phyloP scores from a whole-genome alignment of 139 green algal genomes.

The Chlorella sp. region DNA sequence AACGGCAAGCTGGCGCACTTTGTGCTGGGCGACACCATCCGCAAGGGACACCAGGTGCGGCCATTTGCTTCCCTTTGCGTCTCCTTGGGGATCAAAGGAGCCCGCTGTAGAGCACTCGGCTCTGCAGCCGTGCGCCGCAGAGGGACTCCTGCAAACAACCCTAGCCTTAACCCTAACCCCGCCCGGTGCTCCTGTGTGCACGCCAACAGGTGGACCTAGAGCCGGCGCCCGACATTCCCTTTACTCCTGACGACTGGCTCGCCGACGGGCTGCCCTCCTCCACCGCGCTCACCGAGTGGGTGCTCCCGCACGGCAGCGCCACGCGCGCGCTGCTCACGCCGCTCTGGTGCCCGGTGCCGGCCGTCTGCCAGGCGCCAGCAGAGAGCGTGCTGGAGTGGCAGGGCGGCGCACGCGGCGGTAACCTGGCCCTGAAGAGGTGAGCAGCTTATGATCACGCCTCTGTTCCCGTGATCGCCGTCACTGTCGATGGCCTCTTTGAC shows the following conservation, averaged over 20 bases:
- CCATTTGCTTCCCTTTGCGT: background rate
- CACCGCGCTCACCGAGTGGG: background rate
- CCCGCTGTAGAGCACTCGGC: background rate
- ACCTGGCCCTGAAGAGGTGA: conserved; percentile 1
- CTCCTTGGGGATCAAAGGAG: background rate
- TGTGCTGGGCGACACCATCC: conserved; percentile 32
- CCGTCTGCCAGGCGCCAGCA: background rate
- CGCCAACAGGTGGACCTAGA: conserved; percentile 21
- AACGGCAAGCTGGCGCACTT: conserved; percentile 40
- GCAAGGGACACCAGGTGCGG: conserved; percentile 26
- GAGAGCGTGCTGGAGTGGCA: conserved; percentile 13
- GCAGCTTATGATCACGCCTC: conserved; percentile 2
- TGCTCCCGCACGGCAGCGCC: background rate
- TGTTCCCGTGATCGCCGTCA: background rate
- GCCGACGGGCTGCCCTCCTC: background rate
- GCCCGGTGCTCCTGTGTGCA: background rate
- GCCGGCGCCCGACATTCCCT: conserved; percentile 22
- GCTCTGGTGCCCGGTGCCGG: conserved; percentile 13
- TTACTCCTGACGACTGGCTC: conserved; percentile 20
- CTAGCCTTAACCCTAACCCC: background rate
- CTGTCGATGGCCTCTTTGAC: background rate
- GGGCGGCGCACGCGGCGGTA: background rate
- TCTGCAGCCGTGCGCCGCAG: too few relatives aligned
- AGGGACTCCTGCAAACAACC: too few relatives aligned
- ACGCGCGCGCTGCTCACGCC: background rate